Base-by-base conservation (phyloP, 495 filamentous ascomycete genomes). In the Penicillium cosmopolitanum region DNA sequence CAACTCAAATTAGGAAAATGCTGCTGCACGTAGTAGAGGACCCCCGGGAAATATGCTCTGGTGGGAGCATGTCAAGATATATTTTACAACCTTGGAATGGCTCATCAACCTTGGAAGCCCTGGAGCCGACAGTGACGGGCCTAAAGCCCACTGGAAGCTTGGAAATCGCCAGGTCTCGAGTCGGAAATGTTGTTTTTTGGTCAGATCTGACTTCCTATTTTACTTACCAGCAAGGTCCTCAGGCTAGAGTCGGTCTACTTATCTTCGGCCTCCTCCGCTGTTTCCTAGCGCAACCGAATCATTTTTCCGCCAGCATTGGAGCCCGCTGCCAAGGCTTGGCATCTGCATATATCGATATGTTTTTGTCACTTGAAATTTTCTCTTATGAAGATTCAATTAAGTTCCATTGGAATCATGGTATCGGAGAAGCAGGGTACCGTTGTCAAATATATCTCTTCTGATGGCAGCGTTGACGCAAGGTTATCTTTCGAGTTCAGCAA, bases 401-500 rank as follows among this genome's bases (percentile, higher is more conserved):
- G 8, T 47, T 15, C 13, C n/a, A 50, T 18, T 10, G 34, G 38
- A n/a, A 40, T 35, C 2, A 28, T 61, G 43, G 53, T 42, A 16
- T 38, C 55, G 3, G 57, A 50, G 44, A 67, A 61, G 43, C 28
- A 51, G 31, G 44, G 21, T 1, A 53, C 56, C 23, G 44, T 67
- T 35, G 58, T 67, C 1, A 55, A 64, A 34, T 21, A 52, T 1
- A 31, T 64, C 12, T 54, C 65, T n/a, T 55, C 40, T 4, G 43
- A 55, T 18, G 55, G 19, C 5, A 19, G 33, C 0, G 57, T 60
- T 8, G 68, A 73, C 8, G 68, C 68, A 12, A 65, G 61, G 28
- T 50, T 64, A 16, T 71, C 71, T 1, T 56, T 55, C 42, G 60
- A 68, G 46, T 73, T 69, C 51, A 66, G 61, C 18, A 57, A 66